Conservation (phyloP, 2,329 filamentous ascomycete genomes). For the Nothopassalora personata region DNA sequence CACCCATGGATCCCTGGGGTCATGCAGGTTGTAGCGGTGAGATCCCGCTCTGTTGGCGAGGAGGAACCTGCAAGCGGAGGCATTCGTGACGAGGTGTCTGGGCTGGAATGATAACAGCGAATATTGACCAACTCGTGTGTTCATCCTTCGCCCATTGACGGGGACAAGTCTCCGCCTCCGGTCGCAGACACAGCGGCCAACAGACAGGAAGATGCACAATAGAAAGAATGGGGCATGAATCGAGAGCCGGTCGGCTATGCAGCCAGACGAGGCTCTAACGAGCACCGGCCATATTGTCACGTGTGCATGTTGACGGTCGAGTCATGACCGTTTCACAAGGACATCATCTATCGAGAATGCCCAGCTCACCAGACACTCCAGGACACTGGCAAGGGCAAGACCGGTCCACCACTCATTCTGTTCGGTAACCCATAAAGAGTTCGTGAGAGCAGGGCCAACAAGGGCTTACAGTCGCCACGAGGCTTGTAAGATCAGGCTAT, state of each 20-base stretch:
- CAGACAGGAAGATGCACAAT: neutral
- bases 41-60: neutral
- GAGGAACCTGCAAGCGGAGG: neutral
- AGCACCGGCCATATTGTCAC: neutral
- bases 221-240: neutral
- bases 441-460: neutral
- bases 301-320: neutral
- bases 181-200: neutral
- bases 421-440: neutral
- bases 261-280: neutral
- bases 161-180: too few relatives aligned
- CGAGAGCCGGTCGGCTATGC: neutral
- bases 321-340: neutral
- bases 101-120: neutral
- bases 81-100: neutral
- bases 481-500: too few relatives aligned
- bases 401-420: conserved; percentile 15
- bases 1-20: conserved; percentile 2
- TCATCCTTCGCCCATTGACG: too few relatives aligned
- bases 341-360: conserved; percentile 36
- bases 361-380: conserved; percentile 52
- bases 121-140: neutral
- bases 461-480: too few relatives aligned
- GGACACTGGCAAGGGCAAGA: conserved; percentile 17
- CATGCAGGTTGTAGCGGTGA: conserved; percentile 8